phyloP scores from a whole-genome alignment of 2,329 filamentous ascomycete species.

The Trichoderma gracile region DNA sequence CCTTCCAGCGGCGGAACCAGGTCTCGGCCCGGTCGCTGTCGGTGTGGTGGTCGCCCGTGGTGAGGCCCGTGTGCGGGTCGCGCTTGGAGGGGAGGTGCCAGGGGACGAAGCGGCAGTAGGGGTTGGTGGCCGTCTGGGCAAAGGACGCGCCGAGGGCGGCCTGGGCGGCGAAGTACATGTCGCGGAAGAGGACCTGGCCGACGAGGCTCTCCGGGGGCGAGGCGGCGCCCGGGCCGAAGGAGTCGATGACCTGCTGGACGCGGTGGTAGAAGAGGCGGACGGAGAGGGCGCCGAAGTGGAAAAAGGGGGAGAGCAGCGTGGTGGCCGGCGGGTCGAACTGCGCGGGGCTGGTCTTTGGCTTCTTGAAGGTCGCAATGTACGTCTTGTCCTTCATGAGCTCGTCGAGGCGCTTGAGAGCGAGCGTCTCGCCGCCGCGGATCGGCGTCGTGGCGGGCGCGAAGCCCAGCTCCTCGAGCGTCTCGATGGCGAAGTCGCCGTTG shows the following conservation, averaged over 20 bases:
- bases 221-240: slow-evolving; percentile 58
- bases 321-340: slow-evolving; percentile 72
- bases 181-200: slow-evolving; percentile 73
- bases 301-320: slow-evolving; percentile 69
- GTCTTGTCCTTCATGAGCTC: slow-evolving; percentile 61
- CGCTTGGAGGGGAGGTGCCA: slow-evolving; percentile 72
- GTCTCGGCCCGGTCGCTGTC: slow-evolving; percentile 62
- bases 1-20: slow-evolving; percentile 69
- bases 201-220: slow-evolving; percentile 67
- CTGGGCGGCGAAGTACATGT: slow-evolving; percentile 83
- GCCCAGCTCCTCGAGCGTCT: slow-evolving; percentile 70
- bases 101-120: slow-evolving; percentile 70
- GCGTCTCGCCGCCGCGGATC: slow-evolving; percentile 69
- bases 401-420: slow-evolving; percentile 59
- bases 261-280: slow-evolving; percentile 73
- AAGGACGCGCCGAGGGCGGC: slow-evolving; percentile 66
- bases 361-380: slow-evolving; percentile 73
- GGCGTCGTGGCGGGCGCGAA: slow-evolving; percentile 64
- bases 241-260: slow-evolving; percentile 61
- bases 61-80: slow-evolving; percentile 45
- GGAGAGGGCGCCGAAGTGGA: slow-evolving; percentile 74
- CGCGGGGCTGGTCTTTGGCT: slow-evolving; percentile 73
- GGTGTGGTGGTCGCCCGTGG: slow-evolving; percentile 63
- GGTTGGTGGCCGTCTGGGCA: slow-evolving; percentile 64
- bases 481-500: slow-evolving; percentile 67